Base-by-base conservation (phyloP, 495 filamentous ascomycete genomes). In the Aspergillus homomorphus region DNA sequence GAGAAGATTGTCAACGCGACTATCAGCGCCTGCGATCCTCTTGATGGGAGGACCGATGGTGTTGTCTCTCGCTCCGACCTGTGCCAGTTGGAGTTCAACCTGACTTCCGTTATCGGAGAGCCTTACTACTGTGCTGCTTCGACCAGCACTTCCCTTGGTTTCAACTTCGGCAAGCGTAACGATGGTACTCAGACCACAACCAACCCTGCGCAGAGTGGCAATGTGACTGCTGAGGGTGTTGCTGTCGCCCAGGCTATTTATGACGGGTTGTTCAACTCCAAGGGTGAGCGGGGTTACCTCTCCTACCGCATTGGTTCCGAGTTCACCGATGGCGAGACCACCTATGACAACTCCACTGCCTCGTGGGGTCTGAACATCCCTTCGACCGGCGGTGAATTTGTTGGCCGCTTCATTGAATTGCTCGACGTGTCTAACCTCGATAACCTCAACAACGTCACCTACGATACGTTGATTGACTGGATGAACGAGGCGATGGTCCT, bases 11-110 rank as follows among this genome's bases (percentile, higher is more conserved):
- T 76, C 19, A 81, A 80, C 52, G 69, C 69, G n/a, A 81, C 79
- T 15, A 81, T 83, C 53, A 66, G 70, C 5, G 75, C 75, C 19
- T 84, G 81, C 21, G 82, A 84, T 51, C 62, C 70, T 41, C 67
- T 83, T 15, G 82, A 83, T 54, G 82, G 82, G 3, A 67, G 69
- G 26, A 72, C 68, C 7, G 82, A 84, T 57, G 81, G 79, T 28
- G 81, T 84, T 12, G 66, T 83, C 43, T 71, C 77, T 26, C 70
- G 80, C 6, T 74, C 77, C 1, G 80, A 84, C 54, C 74, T 82
- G 26, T 84, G 81, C 73, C 70, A 69, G 53, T 65, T 79, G 4
- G 58, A 73, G 53, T 79, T 77, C 62, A 73, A 81, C 57, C 62
- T 80, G 49, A 72, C 66, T 45, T 67, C 66, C 19, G 74, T 74